These are phyloP conservation scores for Penicillium waksmanii DNA, from an alignment of 495 filamentous ascomycete species.

Conservation along the genomic window DNA sequence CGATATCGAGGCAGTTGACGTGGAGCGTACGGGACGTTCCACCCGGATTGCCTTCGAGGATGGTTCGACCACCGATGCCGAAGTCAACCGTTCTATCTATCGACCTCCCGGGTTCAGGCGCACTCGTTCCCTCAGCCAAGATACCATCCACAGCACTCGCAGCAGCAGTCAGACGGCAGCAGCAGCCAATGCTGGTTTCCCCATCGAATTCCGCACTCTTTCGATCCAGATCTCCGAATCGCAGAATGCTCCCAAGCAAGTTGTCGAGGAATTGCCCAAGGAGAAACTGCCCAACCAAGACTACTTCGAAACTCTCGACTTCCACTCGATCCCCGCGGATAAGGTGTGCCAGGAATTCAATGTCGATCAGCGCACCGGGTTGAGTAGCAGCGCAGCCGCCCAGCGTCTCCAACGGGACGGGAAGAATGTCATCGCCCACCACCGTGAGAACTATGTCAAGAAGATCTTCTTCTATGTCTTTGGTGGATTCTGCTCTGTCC, in stretches of 20 bases:
- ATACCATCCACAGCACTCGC: constrained; percentile 24
- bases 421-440: constrained; percentile 62
- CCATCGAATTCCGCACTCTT: constrained; percentile 51
- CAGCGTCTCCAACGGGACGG: constrained; percentile 59
- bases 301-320: constrained; percentile 48
- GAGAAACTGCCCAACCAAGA: constrained; percentile 38
- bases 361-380: constrained; percentile 32
- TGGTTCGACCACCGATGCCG: constrained; percentile 13
- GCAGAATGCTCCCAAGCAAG: constrained; percentile 34
- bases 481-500: constrained; percentile 72
- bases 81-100: constrained; percentile 29
- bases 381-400: constrained; percentile 35
- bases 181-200: constrained; percentile 31
- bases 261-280: constrained; percentile 18
- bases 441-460: constrained; percentile 56
- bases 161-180: constrained; percentile 15
- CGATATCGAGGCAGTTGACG: constrained; percentile 28
- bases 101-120: constrained; percentile 23
- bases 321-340: constrained; percentile 37
- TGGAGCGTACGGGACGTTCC: constrained; percentile 18
- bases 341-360: constrained; percentile 39
- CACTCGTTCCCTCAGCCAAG: constrained; percentile 29
- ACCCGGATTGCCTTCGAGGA: constrained; percentile 32
- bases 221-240: constrained; percentile 51
- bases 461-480: constrained; percentile 71